Percentiles rank a stretch among this genome's conserved stretches.
Conservation (phyloP, 148 eudicot genomes). For the Rheum nobile region DNA sequence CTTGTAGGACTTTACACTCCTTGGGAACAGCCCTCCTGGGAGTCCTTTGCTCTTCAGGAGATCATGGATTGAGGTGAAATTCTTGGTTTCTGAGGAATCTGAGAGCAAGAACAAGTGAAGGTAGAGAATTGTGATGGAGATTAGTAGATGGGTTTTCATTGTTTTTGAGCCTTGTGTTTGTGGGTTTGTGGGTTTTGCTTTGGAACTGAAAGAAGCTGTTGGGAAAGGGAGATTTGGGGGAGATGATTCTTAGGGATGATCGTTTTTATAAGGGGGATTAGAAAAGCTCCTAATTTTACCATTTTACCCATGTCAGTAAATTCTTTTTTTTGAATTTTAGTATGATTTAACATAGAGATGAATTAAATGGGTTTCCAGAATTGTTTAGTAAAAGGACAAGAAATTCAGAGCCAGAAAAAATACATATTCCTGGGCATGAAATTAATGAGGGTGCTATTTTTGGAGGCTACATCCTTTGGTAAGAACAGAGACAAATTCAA, state of each 20-base stretch:
- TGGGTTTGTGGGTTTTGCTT: conserved; percentile 1
- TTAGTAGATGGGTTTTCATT: background rate
- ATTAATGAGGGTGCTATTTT: background rate
- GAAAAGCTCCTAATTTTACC: background rate
- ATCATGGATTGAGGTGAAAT: conserved; percentile 31
- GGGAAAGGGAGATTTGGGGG: background rate
- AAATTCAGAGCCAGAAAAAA: background rate
- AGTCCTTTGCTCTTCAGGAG: conserved; percentile 50
- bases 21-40: conserved; percentile 67
- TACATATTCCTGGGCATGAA: background rate
- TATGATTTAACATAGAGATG: background rate
- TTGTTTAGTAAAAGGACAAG: background rate
- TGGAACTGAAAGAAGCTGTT: background rate
- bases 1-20: conserved; percentile 29
- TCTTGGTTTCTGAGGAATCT: background rate
- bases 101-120: background rate
- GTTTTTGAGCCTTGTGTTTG: background rate
- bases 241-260: conserved; percentile 6
- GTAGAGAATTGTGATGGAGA: background rate
- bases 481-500: background rate
- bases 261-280: conserved; percentile 2
- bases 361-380: background rate
- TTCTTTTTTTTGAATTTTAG: background rate
- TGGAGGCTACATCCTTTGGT: background rate
- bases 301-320: background rate